phyloP scores from a whole-genome alignment of 192 early-diverging fungal genomes.

The Mortierella hygrophila region DNA sequence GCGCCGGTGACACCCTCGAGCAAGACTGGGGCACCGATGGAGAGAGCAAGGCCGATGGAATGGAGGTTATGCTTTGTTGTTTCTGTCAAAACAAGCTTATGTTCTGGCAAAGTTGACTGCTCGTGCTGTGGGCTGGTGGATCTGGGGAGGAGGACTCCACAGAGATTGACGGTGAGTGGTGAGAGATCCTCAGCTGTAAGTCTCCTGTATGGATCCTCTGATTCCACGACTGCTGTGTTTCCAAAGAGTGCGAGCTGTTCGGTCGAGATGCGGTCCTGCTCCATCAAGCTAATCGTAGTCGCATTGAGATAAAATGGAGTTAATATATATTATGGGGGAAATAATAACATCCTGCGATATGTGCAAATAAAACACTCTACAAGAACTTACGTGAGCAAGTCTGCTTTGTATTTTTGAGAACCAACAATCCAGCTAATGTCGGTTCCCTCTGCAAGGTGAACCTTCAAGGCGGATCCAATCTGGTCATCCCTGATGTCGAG shows the following conservation, averaged over 20 bases:
- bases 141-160: conserved; percentile 75
- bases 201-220: background rate
- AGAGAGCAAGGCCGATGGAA: conserved; percentile 86
- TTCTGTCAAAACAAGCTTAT: conserved; percentile 78
- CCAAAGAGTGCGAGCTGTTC: conserved; percentile 58
- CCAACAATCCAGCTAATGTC: conserved; percentile 43
- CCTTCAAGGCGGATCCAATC: conserved; percentile 39
- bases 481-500: conserved; percentile 65
- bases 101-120: conserved; percentile 21
- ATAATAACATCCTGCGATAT: background rate
- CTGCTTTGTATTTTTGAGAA: conserved; percentile 45
- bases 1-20: conserved; percentile 86
- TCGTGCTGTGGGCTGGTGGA: conserved; percentile 26
- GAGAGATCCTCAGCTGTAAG: conserved; percentile 61
- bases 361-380: background rate
- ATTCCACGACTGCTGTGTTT: conserved; percentile 48
- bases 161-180: conserved; percentile 69
- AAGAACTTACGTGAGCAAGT: conserved; percentile 54
- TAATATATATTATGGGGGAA: too few species aligned
- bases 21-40: conserved; percentile 88
- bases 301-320: conserved; percentile 6
- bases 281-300: conserved; percentile 50
- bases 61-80: conserved; percentile 84
- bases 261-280: conserved; percentile 62
- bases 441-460: conserved; percentile 22